Conservation (phyloP, 2,329 filamentous ascomycete species). For the Escovopsis sp. region DNA sequence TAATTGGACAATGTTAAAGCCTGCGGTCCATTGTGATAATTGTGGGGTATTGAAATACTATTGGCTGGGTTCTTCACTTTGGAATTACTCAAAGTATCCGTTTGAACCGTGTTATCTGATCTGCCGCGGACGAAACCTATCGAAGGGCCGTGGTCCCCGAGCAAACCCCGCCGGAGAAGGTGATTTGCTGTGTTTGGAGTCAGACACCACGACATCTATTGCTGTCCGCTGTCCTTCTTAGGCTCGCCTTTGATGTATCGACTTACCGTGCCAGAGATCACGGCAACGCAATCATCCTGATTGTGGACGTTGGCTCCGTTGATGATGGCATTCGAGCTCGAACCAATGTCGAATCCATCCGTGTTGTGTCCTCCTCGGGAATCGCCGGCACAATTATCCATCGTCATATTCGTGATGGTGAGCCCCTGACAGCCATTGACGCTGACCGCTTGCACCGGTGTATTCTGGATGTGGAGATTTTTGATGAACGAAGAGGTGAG, state of each 20-base stretch:
- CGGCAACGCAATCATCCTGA: constrained; percentile 45
- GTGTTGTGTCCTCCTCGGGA: constrained; percentile 33
- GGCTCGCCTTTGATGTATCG: too few relatives aligned
- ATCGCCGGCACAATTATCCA: constrained; percentile 25
- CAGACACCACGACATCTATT: not conserved
- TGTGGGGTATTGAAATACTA: constrained; percentile 13
- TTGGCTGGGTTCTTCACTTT: constrained; percentile 36
- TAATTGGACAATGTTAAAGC: not conserved
- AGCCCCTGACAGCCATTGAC: constrained; percentile 22
- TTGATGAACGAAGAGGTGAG: constrained; percentile 21
- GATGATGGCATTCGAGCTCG: constrained; percentile 34
- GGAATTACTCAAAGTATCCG: constrained; percentile 32
- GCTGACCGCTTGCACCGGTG: constrained; percentile 26
- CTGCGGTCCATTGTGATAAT: too few relatives aligned
- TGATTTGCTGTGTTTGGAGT: constrained; percentile 21
- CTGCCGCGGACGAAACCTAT: constrained; percentile 31
- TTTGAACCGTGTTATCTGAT: constrained; percentile 35
- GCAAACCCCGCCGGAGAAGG: constrained; percentile 28
- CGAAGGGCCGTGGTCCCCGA: constrained; percentile 28
- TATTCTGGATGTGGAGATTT: constrained; percentile 25
- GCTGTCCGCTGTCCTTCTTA: too few relatives aligned
- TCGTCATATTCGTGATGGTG: constrained; percentile 20
- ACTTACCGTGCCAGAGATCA: constrained; percentile 32
- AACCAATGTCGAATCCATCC: constrained; percentile 43
- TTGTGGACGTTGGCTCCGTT: constrained; percentile 38